Percentiles rank a stretch among this genome's conserved stretches.
phyloP scores from a whole-genome alignment of 1,284 basidiomycete species.

The Pisolithus thermaeus region DNA sequence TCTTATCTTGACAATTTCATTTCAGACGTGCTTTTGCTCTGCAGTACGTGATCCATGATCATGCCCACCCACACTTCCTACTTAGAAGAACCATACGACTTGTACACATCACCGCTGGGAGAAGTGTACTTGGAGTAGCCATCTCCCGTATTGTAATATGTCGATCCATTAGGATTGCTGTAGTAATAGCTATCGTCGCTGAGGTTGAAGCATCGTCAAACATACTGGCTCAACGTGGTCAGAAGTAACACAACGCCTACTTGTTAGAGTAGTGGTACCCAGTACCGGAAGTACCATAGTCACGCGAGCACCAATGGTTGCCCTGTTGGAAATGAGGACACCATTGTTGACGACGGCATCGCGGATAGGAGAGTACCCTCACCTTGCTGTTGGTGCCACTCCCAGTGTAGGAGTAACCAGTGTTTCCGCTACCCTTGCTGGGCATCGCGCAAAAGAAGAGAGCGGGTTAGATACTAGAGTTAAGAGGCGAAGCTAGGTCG shows the following conservation, averaged over 20 bases:
- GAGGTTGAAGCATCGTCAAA: neutral
- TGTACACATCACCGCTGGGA: constrained; percentile 35
- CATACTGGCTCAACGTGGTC: neutral
- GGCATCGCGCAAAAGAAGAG: constrained; percentile 10
- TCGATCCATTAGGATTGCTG: constrained; percentile 53
- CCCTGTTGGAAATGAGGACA: constrained; percentile 32
- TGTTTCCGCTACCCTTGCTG: constrained; percentile 11
- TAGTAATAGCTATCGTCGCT: constrained; percentile 59
- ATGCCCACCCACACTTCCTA: constrained; percentile 5
- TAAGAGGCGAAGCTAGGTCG: too few relatives aligned
- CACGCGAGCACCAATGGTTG: constrained; percentile 51
- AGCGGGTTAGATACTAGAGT: too few relatives aligned
- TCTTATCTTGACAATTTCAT: neutral
- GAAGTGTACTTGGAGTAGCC: constrained; percentile 50
- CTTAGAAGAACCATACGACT: constrained; percentile 24
- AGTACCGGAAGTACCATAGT: constrained; percentile 33
- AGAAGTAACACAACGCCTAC: constrained; percentile 22
- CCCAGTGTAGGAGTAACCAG: constrained; percentile 37
- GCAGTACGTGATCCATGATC: neutral
- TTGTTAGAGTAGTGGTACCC: constrained; percentile 58
- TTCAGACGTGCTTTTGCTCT: too few relatives aligned
- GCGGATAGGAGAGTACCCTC: neutral
- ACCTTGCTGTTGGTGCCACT: constrained; percentile 49
- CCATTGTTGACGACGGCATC: neutral
- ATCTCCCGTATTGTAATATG: constrained; percentile 46